phyloP scores from a whole-genome alignment of 2,329 filamentous ascomycete genomes.

The Fusarium domesticum region DNA sequence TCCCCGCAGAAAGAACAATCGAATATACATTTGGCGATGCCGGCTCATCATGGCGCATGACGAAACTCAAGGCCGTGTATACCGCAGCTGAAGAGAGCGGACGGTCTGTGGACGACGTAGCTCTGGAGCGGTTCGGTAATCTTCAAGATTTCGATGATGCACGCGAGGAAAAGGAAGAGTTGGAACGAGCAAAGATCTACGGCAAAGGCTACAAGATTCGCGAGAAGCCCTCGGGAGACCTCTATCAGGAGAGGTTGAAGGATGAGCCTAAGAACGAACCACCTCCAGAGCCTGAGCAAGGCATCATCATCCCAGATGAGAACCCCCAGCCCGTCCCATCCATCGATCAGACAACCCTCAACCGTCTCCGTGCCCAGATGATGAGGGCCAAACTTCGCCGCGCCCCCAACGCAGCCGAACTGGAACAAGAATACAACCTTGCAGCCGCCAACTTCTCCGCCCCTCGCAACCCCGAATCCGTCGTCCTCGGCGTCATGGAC shows the following conservation, averaged over 20 bases:
- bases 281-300: conserved; percentile 46
- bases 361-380: conserved; percentile 86
- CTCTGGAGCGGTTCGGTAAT: conserved; percentile 75
- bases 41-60: conserved; percentile 95
- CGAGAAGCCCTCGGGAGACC: conserved; percentile 81
- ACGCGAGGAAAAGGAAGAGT: conserved; percentile 85
- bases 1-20: conserved; percentile 55
- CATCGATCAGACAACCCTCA: conserved; percentile 76
- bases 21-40: conserved; percentile 85
- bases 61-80: conserved; percentile 84
- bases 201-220: conserved; percentile 82
- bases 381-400: conserved; percentile 91
- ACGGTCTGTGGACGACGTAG: conserved; percentile 75
- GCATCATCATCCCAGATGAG: conserved; percentile 49
- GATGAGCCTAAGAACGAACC: conserved; percentile 44
- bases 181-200: conserved; percentile 79
- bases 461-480: conserved; percentile 57
- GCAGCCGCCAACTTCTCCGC: conserved; percentile 61
- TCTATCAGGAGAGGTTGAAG: conserved; percentile 74
- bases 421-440: conserved; percentile 81
- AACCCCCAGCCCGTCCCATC: conserved; percentile 40
- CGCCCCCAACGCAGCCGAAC: conserved; percentile 67
- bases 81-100: conserved; percentile 71
- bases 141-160: conserved; percentile 87
- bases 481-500: conserved; percentile 84